Evolutionary conservation across 306 rosid genomes (phyloP).

Genomic region (Gynostemma pentaphyllum): DNA sequence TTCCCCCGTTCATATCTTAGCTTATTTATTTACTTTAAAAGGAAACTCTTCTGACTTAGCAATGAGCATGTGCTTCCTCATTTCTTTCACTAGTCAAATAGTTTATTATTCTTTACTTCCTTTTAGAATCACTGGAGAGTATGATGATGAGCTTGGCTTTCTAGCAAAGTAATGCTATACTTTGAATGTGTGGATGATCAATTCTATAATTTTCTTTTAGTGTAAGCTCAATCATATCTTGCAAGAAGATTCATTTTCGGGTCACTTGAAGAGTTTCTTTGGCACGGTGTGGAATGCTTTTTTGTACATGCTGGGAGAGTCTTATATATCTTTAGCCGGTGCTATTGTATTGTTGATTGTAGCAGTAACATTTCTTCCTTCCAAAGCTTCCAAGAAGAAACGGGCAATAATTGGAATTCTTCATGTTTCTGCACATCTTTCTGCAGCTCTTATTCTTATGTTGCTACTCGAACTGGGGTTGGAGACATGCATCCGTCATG

Average conservation of each 20-base stretch:
- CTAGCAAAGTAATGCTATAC: background rate
- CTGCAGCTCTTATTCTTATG: slow-evolving; percentile 86
- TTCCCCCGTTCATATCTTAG: background rate
- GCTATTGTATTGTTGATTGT: slow-evolving; percentile 51
- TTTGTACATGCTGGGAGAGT: slow-evolving; percentile 52
- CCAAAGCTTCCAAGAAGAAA: slow-evolving; percentile 77
- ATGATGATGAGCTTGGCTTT: background rate
- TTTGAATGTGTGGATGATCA: slow-evolving; percentile 19
- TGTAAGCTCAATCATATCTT: slow-evolving; percentile 84
- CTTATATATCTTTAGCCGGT: slow-evolving; percentile 68
- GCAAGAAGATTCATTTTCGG: slow-evolving; percentile 73
- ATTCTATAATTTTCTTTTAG: slow-evolving; percentile 33
- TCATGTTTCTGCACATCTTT: slow-evolving; percentile 85
- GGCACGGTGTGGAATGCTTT: slow-evolving; percentile 80
- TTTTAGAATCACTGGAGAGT: background rate
- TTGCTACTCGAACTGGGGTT: slow-evolving; percentile 83
- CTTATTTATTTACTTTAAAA: background rate
- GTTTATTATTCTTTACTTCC: background rate
- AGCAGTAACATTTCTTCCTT: slow-evolving; percentile 73
- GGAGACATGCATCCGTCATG: slow-evolving; percentile 74
- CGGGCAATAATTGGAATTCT: slow-evolving; percentile 62
- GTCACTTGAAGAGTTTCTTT: slow-evolving; percentile 62
- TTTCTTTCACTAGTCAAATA: background rate
- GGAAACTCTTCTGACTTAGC: background rate
- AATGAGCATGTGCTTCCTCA: background rate